A percentile compares a stretch with the other conserved stretches of the same genome.
These are phyloP conservation scores for California macrophylla DNA, from an alignment of 441 rosid species.

Conservation along the genomic window DNA sequence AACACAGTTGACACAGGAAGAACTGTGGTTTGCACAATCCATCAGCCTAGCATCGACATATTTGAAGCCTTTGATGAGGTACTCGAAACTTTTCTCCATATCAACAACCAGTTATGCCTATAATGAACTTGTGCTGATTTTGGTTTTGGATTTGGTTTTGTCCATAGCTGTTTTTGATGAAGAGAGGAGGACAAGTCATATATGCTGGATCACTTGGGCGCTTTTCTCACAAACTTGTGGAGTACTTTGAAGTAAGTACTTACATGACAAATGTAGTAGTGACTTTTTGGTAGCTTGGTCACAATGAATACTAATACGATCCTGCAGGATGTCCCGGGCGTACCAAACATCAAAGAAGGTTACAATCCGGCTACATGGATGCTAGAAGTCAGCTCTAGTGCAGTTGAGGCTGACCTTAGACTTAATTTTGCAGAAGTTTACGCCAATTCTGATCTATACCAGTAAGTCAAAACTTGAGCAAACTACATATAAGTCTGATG, in stretches of 20 bases:
- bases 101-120: neutral
- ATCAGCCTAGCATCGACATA: slow-evolving; percentile 81
- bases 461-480: slow-evolving; percentile 21
- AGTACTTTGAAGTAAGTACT: slow-evolving; percentile 67
- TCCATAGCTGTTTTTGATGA: slow-evolving; percentile 65
- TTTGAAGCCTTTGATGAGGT: slow-evolving; percentile 93
- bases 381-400: slow-evolving; percentile 60
- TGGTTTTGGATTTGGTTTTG: neutral
- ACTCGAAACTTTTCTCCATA: neutral
- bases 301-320: slow-evolving; percentile 8
- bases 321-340: slow-evolving; percentile 55
- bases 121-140: neutral
- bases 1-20: slow-evolving; percentile 80
- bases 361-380: slow-evolving; percentile 92
- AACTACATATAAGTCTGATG: too few species aligned
- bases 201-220: slow-evolving; percentile 74
- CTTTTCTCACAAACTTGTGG: slow-evolving; percentile 59
- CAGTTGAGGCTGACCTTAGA: slow-evolving; percentile 54
- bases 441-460: slow-evolving; percentile 43
- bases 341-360: slow-evolving; percentile 59
- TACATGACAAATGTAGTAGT: too few species aligned
- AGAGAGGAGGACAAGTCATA: slow-evolving; percentile 80
- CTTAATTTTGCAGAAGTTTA: slow-evolving; percentile 68
- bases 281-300: too few species aligned
- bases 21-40: slow-evolving; percentile 82